A percentile compares a stretch with the other conserved stretches of the same genome.
Conservation (phyloP, 306 rosid genomes). For the Dalbergia cochinchinensis region DNA sequence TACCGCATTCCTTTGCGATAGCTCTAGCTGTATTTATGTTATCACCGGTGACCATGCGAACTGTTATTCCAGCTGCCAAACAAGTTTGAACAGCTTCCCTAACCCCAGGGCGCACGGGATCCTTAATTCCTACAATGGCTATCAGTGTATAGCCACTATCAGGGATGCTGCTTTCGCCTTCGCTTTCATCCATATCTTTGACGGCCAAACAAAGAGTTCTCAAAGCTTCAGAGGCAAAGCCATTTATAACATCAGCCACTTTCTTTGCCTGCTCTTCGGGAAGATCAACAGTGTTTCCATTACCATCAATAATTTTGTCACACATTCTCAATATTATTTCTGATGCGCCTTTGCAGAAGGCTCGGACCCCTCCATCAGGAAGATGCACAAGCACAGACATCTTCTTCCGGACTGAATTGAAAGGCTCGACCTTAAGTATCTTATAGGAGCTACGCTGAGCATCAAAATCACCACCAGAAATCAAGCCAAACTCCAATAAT, state of each 20-base stretch:
- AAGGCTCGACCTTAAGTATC: constrained; percentile 84
- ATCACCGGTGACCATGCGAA: constrained; percentile 97
- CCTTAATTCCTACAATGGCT: constrained; percentile 90
- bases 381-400: constrained; percentile 86
- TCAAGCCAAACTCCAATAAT: constrained; percentile 79
- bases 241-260: constrained; percentile 64
- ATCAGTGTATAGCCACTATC: constrained; percentile 75
- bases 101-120: constrained; percentile 90
- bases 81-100: constrained; percentile 87
- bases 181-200: constrained; percentile 60
- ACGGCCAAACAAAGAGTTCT: constrained; percentile 91
- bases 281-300: constrained; percentile 68
- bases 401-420: constrained; percentile 85
- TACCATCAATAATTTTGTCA: constrained; percentile 61
- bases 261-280: constrained; percentile 57
- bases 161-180: constrained; percentile 54
- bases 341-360: constrained; percentile 95
- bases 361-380: constrained; percentile 63
- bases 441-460: constrained; percentile 59
- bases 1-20: constrained; percentile 94
- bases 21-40: constrained; percentile 89
- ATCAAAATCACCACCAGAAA: constrained; percentile 78
- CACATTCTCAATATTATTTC: constrained; percentile 77
- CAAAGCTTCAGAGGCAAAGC: constrained; percentile 82
- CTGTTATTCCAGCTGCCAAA: constrained; percentile 85